Conservation (phyloP, 2,329 filamentous ascomycete species). For the Epichloe elymi region DNA sequence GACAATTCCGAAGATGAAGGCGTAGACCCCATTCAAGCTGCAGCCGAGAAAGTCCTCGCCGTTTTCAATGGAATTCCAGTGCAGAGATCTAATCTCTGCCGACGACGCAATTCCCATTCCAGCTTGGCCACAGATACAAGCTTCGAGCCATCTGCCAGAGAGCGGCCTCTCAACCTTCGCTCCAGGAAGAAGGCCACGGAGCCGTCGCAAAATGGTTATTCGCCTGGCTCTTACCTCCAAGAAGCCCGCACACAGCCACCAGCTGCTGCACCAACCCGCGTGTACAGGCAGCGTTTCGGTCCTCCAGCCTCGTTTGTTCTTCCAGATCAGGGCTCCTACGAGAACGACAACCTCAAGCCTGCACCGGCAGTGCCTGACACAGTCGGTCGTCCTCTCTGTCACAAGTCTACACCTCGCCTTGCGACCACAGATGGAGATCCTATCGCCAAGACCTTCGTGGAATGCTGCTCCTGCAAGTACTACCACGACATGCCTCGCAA, state of each 20-base stretch:
- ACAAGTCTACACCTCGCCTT: slow-evolving; percentile 4
- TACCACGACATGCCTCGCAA: slow-evolving; percentile 53
- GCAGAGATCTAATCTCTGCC: slow-evolving; percentile 4
- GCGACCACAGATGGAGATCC: slow-evolving; percentile 21
- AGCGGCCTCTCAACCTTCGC: slow-evolving; percentile 22
- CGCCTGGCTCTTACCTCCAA: slow-evolving; percentile 11
- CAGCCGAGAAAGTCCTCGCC: slow-evolving; percentile 9
- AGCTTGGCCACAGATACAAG: slow-evolving; percentile 7
- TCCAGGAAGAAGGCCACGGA: slow-evolving; percentile 8
- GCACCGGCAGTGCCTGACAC: background rate
- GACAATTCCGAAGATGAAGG: slow-evolving; percentile 6
- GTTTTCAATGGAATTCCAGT: slow-evolving; percentile 10
- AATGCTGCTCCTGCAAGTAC: slow-evolving; percentile 51
- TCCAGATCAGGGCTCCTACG: background rate
- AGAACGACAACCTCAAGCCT: background rate
- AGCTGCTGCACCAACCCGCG: slow-evolving; percentile 5
- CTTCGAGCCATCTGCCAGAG: slow-evolving; percentile 25
- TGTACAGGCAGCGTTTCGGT: slow-evolving; percentile 7
- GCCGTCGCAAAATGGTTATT: background rate
- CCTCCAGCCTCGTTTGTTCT: slow-evolving; percentile 11
- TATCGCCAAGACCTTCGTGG: slow-evolving; percentile 49
- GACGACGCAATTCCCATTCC: slow-evolving; percentile 8
- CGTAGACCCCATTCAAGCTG: slow-evolving; percentile 7
- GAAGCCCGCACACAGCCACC: slow-evolving; percentile 9
- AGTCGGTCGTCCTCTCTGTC: slow-evolving; percentile 4